Evolutionary conservation across 2,329 filamentous ascomycete species (phyloP).

Genomic region (Gliomastix tumulicola): DNA sequence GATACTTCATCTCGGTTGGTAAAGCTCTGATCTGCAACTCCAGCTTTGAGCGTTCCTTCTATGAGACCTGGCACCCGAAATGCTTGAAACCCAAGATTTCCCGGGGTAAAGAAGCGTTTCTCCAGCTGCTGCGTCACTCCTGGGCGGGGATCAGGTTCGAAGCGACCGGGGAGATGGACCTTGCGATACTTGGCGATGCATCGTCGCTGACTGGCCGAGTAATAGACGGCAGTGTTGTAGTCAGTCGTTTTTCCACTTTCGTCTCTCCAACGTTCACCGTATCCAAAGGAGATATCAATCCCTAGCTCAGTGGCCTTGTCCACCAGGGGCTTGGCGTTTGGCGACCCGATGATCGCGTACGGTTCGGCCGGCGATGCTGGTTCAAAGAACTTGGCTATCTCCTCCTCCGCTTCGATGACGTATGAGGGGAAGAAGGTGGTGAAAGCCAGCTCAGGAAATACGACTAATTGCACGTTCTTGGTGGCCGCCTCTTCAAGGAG

Average conservation of each 20-base stretch:
- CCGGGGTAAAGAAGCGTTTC: slow-evolving; percentile 46
- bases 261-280: slow-evolving; percentile 32
- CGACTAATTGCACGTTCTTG: slow-evolving; percentile 37
- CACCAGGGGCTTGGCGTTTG: slow-evolving; percentile 40
- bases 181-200: slow-evolving; percentile 48
- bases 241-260: slow-evolving; percentile 25
- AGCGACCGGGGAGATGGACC: slow-evolving; percentile 44
- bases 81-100: slow-evolving; percentile 44
- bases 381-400: slow-evolving; percentile 44
- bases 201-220: slow-evolving; percentile 28
- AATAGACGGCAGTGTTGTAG: slow-evolving; percentile 44
- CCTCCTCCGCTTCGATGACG: slow-evolving; percentile 32
- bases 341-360: slow-evolving; percentile 18
- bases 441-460: slow-evolving; percentile 47
- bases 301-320: slow-evolving; percentile 34
- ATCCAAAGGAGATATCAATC: slow-evolving; percentile 46
- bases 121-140: slow-evolving; percentile 45
- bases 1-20: slow-evolving; percentile 1
- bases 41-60: slow-evolving; percentile 12
- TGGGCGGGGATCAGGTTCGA: slow-evolving; percentile 40
- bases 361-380: slow-evolving; percentile 22
- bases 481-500: slow-evolving; percentile 37
- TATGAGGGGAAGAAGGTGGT: slow-evolving; percentile 51
- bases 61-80: slow-evolving; percentile 43
- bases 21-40: slow-evolving; percentile 13